phyloP scores from a whole-genome alignment of 805 yeast genomes.

The Yarrowia deformans region DNA sequence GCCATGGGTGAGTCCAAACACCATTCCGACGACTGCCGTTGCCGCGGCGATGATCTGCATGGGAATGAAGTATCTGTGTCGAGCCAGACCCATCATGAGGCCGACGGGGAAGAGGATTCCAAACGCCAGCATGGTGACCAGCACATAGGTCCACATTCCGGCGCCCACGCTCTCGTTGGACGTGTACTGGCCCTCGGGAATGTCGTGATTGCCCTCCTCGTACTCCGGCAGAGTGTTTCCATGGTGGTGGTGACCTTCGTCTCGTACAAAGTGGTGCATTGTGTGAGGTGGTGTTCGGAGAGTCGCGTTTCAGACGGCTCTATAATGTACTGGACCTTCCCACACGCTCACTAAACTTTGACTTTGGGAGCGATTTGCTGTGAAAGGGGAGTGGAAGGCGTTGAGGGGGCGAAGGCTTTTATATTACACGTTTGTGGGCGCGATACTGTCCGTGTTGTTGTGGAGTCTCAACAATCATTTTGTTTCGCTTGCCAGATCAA shows the following conservation, averaged over 20 bases:
- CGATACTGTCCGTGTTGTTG: not conserved
- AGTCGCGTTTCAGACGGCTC: not conserved
- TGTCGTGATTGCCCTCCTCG: constrained; percentile 38
- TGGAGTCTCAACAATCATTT: too few species aligned
- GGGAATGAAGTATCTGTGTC: constrained; percentile 51
- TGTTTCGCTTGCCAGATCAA: too few species aligned
- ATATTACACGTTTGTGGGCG: not conserved
- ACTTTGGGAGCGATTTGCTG: constrained; percentile 20
- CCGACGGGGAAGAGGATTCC: constrained; percentile 54
- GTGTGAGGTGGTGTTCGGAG: constrained; percentile 12
- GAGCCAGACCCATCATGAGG: constrained; percentile 53
- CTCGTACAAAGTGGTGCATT: constrained; percentile 35
- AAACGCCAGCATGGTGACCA: constrained; percentile 50
- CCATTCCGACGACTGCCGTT: constrained; percentile 51
- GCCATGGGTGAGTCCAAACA: constrained; percentile 53
- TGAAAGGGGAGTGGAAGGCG: not conserved
- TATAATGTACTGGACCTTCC: too few species aligned
- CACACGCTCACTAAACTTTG: constrained; percentile 6
- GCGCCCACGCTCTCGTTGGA: constrained; percentile 39
- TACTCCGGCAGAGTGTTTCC: constrained; percentile 31
- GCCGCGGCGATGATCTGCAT: constrained; percentile 50
- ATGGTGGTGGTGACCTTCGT: constrained; percentile 37
- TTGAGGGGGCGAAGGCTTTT: too few species aligned
- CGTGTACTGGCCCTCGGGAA: constrained; percentile 35
- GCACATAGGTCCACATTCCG: constrained; percentile 49